A percentile compares a stretch with the other conserved stretches of the same genome.
Evolutionary conservation across 805 yeast species (phyloP).

Genomic region (Allodekkera sacchari): DNA sequence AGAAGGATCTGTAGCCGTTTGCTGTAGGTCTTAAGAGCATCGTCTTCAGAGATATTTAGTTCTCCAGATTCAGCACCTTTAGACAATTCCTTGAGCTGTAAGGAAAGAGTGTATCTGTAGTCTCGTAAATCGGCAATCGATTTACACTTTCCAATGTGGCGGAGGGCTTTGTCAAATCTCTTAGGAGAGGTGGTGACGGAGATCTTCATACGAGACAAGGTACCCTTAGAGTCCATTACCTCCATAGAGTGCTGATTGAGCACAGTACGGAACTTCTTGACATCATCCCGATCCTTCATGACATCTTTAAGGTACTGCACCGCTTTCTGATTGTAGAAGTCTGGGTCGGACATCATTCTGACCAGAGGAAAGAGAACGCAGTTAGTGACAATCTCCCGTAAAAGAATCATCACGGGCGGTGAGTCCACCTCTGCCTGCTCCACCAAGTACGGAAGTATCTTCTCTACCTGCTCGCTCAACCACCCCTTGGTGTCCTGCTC

Average conservation of each 20-base stretch:
- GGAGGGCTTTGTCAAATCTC: conserved; percentile 24
- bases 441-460: conserved; percentile 42
- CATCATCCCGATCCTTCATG: conserved; percentile 67
- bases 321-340: conserved; percentile 63
- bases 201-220: conserved; percentile 2
- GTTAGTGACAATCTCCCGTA: conserved; percentile 56
- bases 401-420: conserved; percentile 37
- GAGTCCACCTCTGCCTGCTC: conserved; percentile 39
- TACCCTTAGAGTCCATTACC: neutral
- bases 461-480: conserved; percentile 33
- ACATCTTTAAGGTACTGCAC: conserved; percentile 53
- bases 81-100: conserved; percentile 36
- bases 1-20: conserved; percentile 14
- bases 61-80: conserved; percentile 22
- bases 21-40: conserved; percentile 9
- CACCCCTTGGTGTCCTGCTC: conserved; percentile 40
- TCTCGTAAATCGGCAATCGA: conserved; percentile 40
- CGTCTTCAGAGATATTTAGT: conserved; percentile 2
- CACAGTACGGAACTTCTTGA: conserved; percentile 60
- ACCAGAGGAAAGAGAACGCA: conserved; percentile 46
- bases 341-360: conserved; percentile 56
- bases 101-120: conserved; percentile 35
- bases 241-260: conserved; percentile 52
- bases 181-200: conserved; percentile 24
- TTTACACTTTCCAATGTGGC: conserved; percentile 23